Evolutionary conservation across 2,329 filamentous ascomycete genomes (phyloP).

Genomic region (Sordariomycetes sp.): DNA sequence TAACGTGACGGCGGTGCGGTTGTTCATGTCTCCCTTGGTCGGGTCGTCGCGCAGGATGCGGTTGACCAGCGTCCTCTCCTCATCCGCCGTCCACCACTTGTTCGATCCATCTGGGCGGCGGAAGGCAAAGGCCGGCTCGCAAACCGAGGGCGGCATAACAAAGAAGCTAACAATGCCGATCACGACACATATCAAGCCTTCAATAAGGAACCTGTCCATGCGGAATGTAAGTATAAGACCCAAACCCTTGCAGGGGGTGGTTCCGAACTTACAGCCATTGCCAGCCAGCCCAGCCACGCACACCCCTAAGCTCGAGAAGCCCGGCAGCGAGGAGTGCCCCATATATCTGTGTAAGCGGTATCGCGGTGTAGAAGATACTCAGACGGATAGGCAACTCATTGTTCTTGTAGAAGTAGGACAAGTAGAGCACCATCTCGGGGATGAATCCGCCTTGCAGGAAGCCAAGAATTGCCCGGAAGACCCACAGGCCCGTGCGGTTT

Average conservation of each 20-base stretch:
- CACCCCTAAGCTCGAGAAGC: slow-evolving; percentile 37
- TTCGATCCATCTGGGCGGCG: slow-evolving; percentile 12
- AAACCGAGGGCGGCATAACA: slow-evolving; percentile 41
- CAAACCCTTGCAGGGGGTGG: background rate
- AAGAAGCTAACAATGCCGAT: slow-evolving; percentile 43
- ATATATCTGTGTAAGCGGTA: background rate
- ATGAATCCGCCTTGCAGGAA: slow-evolving; percentile 51
- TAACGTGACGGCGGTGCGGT: slow-evolving; percentile 40
- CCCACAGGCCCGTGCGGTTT: slow-evolving; percentile 6
- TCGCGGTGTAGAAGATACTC: slow-evolving; percentile 15
- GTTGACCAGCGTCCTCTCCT: slow-evolving; percentile 49
- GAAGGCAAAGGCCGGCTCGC: slow-evolving; percentile 44
- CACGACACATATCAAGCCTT: slow-evolving; percentile 27
- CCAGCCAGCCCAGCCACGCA: slow-evolving; percentile 38
- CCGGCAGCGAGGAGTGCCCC: slow-evolving; percentile 27
- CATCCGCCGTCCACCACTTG: slow-evolving; percentile 47
- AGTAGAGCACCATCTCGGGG: slow-evolving; percentile 24
- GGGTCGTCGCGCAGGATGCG: slow-evolving; percentile 45
- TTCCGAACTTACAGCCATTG: slow-evolving; percentile 33
- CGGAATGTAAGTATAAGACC: background rate
- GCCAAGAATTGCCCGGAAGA: slow-evolving; percentile 21
- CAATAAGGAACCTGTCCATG: slow-evolving; percentile 26
- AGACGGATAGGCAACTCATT: slow-evolving; percentile 16
- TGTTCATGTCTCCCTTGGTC: slow-evolving; percentile 46
- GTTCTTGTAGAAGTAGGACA: slow-evolving; percentile 20